Base-by-base conservation (phyloP, 306 rosid species). In the Aeschynomene evenia region DNA sequence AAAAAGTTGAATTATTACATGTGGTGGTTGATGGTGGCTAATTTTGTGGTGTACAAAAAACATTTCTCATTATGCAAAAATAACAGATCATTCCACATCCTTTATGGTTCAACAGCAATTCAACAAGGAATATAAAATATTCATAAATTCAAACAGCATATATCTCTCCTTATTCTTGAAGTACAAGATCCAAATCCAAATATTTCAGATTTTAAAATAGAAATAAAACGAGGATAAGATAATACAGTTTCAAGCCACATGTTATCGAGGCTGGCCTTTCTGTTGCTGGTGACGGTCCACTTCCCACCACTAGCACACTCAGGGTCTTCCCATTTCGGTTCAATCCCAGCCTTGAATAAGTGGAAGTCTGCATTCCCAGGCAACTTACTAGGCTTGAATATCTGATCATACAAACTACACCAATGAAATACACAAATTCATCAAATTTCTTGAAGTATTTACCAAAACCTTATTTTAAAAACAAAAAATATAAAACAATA, bases 241-340 rank as follows among this genome's bases (percentile, higher is more conserved):
- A 50, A 84, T 83, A 95, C 99, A 21, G 99, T 95, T 80, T 95
- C 99, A 43, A 91, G 94, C 99, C 99, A 95, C 99, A 89, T 87
- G 55, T 9, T 51, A 46, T 95, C 99, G 57, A 95, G 95, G 76
- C 6, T 74, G 22, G 83, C 19, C 81, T 91, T 95, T 71, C 88
- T 77, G 50, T 40, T 77, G 85, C 80, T 80, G 51, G 67, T 20
- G 48, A 81, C 80, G 68, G 96, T 80, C 99, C 97, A 95, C 80
- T 91, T 95, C 48, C 99, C 99, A 76, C 99, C 99, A 80, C 7
- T 83, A 40, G 97, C 95, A 75, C 99, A 94, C 72, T 91, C 97
- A 3, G 99, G 99, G 86, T 91, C 99, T 85, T 95, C 99, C 97
- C 97, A 95, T 63, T 95, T 95, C 15, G 99, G 99, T 54, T 91